These are phyloP conservation scores for Fraxinus anomala DNA, from an alignment of 257 asterid genomes.

Conservation along the genomic window DNA sequence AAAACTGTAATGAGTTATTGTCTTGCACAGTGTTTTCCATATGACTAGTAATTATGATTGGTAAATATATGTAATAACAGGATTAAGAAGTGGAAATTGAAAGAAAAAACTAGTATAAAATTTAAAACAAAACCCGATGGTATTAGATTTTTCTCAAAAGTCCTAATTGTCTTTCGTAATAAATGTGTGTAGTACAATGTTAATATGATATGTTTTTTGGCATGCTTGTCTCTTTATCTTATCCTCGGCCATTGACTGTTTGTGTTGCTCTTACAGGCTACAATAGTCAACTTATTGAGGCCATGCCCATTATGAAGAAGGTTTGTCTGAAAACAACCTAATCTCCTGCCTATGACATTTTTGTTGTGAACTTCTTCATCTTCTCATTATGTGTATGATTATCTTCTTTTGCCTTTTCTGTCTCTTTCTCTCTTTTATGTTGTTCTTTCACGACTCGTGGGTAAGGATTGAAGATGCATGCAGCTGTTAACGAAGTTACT, in stretches of 20 bases:
- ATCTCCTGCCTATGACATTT: not conserved
- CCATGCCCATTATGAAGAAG: slow-evolving; percentile 72
- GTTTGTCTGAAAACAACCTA: slow-evolving; percentile 28
- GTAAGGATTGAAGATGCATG: not conserved
- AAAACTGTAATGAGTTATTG: not conserved
- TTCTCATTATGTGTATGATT: not conserved
- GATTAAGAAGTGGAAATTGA: not conserved
- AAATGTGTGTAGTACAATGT: not conserved
- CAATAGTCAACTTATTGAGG: slow-evolving; percentile 24
- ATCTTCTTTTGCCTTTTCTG: not conserved
- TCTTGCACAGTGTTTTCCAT: not conserved
- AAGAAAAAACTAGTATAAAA: slow-evolving; percentile 2
- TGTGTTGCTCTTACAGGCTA: slow-evolving; percentile 27
- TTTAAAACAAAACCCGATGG: not conserved
- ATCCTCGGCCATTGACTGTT: slow-evolving; percentile 24
- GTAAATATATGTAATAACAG: slow-evolving; percentile 9
- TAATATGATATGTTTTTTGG: slow-evolving; percentile 2
- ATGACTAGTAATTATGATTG: slow-evolving; percentile 17
- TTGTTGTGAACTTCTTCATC: slow-evolving; percentile 1
- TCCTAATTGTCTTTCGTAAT: not conserved
- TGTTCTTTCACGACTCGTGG: not conserved
- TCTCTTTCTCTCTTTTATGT: no score
- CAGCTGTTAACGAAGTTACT: not conserved
- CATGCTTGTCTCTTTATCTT: slow-evolving; percentile 12
- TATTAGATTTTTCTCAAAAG: not conserved